phyloP scores from a whole-genome alignment of 495 filamentous ascomycete genomes.

The Aspergillus asperescens region DNA sequence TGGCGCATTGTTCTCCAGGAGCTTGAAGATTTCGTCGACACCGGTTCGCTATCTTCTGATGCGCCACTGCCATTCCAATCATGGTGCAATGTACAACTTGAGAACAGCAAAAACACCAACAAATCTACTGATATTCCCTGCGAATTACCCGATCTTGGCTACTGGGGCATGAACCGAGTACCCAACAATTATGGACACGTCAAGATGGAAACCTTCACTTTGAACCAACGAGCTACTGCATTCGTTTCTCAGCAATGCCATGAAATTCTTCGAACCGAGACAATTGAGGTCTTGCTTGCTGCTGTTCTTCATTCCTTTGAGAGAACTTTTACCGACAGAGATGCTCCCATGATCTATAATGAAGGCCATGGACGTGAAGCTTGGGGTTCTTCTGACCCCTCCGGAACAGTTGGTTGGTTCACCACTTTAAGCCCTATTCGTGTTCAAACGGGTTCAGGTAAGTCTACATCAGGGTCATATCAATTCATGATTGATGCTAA shows the following conservation, averaged over 20 bases:
- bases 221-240: constrained; percentile 42
- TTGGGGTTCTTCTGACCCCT: constrained; percentile 46
- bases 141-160: constrained; percentile 31
- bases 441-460: constrained; percentile 27
- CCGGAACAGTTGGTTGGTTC: constrained; percentile 58
- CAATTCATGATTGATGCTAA: not conserved
- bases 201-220: constrained; percentile 36
- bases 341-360: constrained; percentile 49
- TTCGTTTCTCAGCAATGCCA: constrained; percentile 42
- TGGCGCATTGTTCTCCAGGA: constrained; percentile 66
- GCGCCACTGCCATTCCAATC: constrained; percentile 56
- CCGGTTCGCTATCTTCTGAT: constrained; percentile 33
- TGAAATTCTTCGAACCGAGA: constrained; percentile 44
- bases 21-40: constrained; percentile 54
- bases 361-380: constrained; percentile 56
- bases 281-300: constrained; percentile 49
- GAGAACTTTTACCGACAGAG: constrained; percentile 46
- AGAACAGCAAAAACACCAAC: constrained; percentile 29
- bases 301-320: constrained; percentile 48
- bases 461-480: constrained; percentile 8
- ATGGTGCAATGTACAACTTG: constrained; percentile 50
- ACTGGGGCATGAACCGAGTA: constrained; percentile 49
- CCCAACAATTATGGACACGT: constrained; percentile 48
- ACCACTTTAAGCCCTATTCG: constrained; percentile 50
- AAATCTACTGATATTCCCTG: constrained; percentile 29